Evolutionary conservation across 2,329 filamentous ascomycete species (phyloP), one percentile per base, ranked within the genome.

Genomic region (Fusarium bulbicola): DNA sequence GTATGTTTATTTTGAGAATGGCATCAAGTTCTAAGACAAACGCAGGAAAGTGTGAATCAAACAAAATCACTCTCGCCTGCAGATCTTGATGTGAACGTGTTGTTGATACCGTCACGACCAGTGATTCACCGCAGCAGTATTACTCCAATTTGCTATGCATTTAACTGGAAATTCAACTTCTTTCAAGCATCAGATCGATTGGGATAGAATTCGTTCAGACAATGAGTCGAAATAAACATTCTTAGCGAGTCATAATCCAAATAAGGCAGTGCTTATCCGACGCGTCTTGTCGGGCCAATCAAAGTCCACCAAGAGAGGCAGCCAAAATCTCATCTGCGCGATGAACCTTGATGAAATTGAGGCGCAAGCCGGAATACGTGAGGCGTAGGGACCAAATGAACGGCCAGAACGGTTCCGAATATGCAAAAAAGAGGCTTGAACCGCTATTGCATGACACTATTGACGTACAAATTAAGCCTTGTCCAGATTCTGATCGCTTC

Each of bases 121-220:
- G n/a, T n/a, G n/a, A n/a, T n/a, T n/a, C n/a, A n/a, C 6, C 6
- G 26, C 14, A 34, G 32, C 32, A 34, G 32, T 1, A 15, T 34
- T 1, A 16, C 7, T 16, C 1, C 14, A 8, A 1, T 3, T 32
- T 4, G 3, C 0, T 34, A 34, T 4, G 1, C 0, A 34, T 0
- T 0, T 34, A 9, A 15, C 14, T 34, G 32, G 0, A 15, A 9
- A 15, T 15, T 34, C 0, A 15, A 0, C 0, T 15, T 34, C 3
- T 34, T 16, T 34, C 0, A 15, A 36, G 3, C 0, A 4, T 4
- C 2, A 6, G 7, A 26, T 26, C 2, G 18, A 36, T 21, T 6
- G 2, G 15, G 1, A 21, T 7, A 21, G 2, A 10, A 6, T 36
- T 37, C 1, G 3, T 7, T 15, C 5, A 4, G 12, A 26, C 16